These are phyloP conservation scores for Colletotrichum sp. DNA, from an alignment of 2,329 filamentous ascomycete species.

Conservation along the genomic window DNA sequence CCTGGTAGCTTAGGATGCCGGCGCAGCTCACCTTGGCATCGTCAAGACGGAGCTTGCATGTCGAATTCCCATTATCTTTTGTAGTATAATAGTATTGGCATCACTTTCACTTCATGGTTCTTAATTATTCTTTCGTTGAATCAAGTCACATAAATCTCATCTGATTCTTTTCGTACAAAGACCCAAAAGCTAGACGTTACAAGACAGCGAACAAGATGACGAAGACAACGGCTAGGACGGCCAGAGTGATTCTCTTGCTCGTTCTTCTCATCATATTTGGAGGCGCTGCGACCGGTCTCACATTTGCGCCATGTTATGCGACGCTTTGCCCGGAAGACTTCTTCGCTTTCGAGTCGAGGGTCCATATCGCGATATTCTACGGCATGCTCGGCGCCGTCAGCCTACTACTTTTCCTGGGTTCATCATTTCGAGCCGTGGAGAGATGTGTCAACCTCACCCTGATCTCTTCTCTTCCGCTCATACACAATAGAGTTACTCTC, in stretches of 20 bases:
- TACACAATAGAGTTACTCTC: not conserved
- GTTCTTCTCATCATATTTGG: not conserved
- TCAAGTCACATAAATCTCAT: no score
- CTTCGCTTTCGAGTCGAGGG: conserved; percentile 9
- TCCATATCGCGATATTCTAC: conserved; percentile 18
- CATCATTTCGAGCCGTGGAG: not conserved
- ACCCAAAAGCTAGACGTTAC: not conserved
- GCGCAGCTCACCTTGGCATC: not conserved
- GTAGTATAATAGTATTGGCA: not conserved
- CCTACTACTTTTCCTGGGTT: not conserved
- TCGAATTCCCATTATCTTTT: no score
- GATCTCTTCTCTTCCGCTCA: not conserved
- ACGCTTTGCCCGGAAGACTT: conserved; percentile 19
- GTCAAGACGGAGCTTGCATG: not conserved
- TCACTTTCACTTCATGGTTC: not conserved
- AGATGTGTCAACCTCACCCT: not conserved
- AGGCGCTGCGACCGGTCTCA: not conserved
- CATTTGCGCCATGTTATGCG: conserved; percentile 17
- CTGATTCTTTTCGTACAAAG: not conserved
- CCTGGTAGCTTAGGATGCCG: not conserved
- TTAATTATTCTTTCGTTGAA: accelerated
- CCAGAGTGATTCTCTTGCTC: not conserved
- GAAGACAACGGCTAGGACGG: not conserved
- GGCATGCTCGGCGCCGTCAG: conserved; percentile 2
- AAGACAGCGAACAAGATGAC: not conserved